Evolutionary conservation across 768 basidiomycete genomes (phyloP), one percentile per base, ranked within the genome.

Genomic region (Boletus tylopilopsis): DNA sequence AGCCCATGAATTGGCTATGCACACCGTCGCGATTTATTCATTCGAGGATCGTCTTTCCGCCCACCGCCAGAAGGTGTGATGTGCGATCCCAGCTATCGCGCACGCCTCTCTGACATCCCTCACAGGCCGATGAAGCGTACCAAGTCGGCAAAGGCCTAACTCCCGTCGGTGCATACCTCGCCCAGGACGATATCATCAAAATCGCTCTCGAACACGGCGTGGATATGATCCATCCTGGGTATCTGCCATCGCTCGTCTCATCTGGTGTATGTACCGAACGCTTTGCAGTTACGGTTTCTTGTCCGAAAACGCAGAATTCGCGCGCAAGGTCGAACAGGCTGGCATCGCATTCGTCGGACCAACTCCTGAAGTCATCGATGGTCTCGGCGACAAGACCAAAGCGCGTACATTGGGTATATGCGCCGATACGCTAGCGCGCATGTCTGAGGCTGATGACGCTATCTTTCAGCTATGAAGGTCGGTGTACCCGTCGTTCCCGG

Each of bases 211-310:
- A 98, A 70, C 94, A 98, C 69, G 94, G 92, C 22, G 96, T 99
- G 22, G 95, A 97, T 68, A 98, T 99, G 96, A 98, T 99, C 65
- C 96, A 98, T 71, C 96, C 94, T 11, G 94, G 94, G 91, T 93
- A 59, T 63, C 76, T 36, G 21, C 18, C 2, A 29, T 18, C 42
- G 43, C 32, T 16, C 38, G 30, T 49, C 37, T 32, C 33, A 24
- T 23, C 24, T 19, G 35, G 15, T 54, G 9, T 42, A 30, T 39
- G 47, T 46, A 9, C 24, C 51, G 22, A 59, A 46, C 30, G 8
- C 41, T 42, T 44, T 30, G 13, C 60, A 95, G 94, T 49, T 98
- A 98, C 66, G 94, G 95, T 47, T 99, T 99, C 79, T 76, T 99
- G 37, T 90, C 94, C 42, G 96, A 99, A 73, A 98, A 98, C 70